Conservation (phyloP, 352 stramenopile genomes). For the Globisporangium perplexum region DNA sequence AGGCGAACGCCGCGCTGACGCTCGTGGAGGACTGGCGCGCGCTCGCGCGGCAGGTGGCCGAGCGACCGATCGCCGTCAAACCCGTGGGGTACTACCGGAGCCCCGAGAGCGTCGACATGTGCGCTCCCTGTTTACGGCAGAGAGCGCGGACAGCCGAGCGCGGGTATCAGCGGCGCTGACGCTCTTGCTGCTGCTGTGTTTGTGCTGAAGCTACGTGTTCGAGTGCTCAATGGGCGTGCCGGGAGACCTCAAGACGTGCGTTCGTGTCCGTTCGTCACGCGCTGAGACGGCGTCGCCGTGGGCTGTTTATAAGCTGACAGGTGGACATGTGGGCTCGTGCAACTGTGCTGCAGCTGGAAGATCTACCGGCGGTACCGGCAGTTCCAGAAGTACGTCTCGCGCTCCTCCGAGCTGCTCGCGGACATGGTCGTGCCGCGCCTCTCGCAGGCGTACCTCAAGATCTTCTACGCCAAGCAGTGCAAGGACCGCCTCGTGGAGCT, state of each 20-base stretch:
- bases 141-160: too few relatives aligned
- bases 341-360: slow-evolving; percentile 62
- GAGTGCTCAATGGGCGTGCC: slow-evolving; percentile 44
- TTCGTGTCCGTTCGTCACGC: background rate
- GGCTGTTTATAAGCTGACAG: background rate
- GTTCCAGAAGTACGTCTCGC: slow-evolving; percentile 71
- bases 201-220: slow-evolving; percentile 67
- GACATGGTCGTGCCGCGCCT: slow-evolving; percentile 54
- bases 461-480: slow-evolving; percentile 75
- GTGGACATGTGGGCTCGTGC: background rate
- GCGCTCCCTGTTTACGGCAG: slow-evolving; percentile 10
- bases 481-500: slow-evolving; percentile 74
- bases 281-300: background rate
- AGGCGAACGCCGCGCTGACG: slow-evolving; percentile 57
- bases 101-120: slow-evolving; percentile 78
- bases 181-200: slow-evolving; percentile 6
- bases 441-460: slow-evolving; percentile 75
- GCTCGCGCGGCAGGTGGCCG: slow-evolving; percentile 45
- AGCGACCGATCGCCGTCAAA: slow-evolving; percentile 38
- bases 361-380: slow-evolving; percentile 83
- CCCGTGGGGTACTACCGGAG: slow-evolving; percentile 78
- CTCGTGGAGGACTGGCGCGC: slow-evolving; percentile 58
- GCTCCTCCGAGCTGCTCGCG: slow-evolving; percentile 49
- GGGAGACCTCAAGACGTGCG: slow-evolving; percentile 36
- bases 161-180: too few relatives aligned